These are phyloP conservation scores for Aquilaria sinensis DNA, from an alignment of 345 rosid genomes.

Conservation along the genomic window DNA sequence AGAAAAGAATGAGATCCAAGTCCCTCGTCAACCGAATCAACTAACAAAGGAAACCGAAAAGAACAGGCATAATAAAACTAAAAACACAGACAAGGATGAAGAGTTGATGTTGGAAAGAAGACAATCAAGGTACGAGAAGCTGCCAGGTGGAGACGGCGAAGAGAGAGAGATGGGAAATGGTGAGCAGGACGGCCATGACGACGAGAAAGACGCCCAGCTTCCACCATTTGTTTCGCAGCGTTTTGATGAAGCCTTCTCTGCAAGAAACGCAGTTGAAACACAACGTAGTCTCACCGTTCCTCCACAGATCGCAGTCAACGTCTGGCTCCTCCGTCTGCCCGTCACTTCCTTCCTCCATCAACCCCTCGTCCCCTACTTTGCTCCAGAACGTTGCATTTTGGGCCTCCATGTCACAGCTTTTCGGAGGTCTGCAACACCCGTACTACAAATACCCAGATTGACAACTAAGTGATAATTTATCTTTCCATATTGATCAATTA, in stretches of 20 bases:
- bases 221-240: slow-evolving; percentile 58
- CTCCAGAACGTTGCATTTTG: slow-evolving; percentile 62
- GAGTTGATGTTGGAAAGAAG: no score
- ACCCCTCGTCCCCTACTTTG: slow-evolving; percentile 17
- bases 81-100: no score
- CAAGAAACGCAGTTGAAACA: slow-evolving; percentile 64
- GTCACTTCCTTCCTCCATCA: not conserved
- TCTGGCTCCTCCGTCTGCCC: slow-evolving; percentile 1
- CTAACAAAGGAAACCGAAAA: no score
- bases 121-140: slow-evolving; percentile 15
- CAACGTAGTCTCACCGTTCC: slow-evolving; percentile 30
- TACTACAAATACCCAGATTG: slow-evolving; percentile 21
- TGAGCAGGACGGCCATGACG: slow-evolving; percentile 48
- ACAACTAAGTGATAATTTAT: no score
- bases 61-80: no score
- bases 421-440: slow-evolving; percentile 80
- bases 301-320: slow-evolving; percentile 53
- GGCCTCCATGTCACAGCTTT: slow-evolving; percentile 44
- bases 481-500: no score
- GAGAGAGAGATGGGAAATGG: slow-evolving; percentile 41
- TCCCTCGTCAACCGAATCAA: no score
- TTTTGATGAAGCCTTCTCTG: slow-evolving; percentile 42
- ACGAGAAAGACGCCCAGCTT: slow-evolving; percentile 59
- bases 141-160: slow-evolving; percentile 61
- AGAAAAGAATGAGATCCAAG: no score